Percentiles rank a stretch among this genome's conserved stretches.
These are phyloP conservation scores for Lagenaria siceraria DNA, from an alignment of 306 rosid genomes.

Conservation along the genomic window DNA sequence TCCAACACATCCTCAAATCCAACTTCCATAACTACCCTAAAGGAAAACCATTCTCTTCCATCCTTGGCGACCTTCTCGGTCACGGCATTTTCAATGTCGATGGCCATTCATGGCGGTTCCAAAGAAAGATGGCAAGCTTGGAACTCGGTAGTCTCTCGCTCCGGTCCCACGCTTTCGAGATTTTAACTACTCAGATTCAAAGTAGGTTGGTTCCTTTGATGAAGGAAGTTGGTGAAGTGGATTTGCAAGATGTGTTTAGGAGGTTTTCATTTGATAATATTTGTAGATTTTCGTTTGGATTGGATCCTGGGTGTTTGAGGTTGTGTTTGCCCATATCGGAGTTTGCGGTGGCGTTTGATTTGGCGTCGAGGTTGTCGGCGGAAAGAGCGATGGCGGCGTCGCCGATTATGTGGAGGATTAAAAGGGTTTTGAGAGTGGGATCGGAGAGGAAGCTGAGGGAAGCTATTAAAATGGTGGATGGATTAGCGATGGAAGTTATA, in stretches of 20 bases:
- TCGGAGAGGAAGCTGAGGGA: conserved; percentile 41
- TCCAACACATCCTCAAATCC: conserved; percentile 59
- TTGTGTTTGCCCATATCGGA: conserved; percentile 29
- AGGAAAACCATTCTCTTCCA: conserved; percentile 50
- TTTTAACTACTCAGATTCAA: conserved; percentile 29
- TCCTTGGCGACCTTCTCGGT: conserved; percentile 84
- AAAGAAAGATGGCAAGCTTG: conserved; percentile 66
- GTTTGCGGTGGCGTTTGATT: conserved; percentile 43
- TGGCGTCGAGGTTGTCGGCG: conserved; percentile 53
- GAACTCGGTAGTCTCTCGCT: conserved; percentile 63
- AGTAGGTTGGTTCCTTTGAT: conserved; percentile 29
- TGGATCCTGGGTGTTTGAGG: conserved; percentile 67
- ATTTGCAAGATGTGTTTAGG: conserved; percentile 58
- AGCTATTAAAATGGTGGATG: conserved; percentile 31
- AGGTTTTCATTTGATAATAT: conserved; percentile 73
- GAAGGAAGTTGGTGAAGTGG: conserved; percentile 10
- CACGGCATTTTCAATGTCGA: conserved; percentile 77
- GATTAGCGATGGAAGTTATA: conserved; percentile 30
- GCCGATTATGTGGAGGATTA: conserved; percentile 49
- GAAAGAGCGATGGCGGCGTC: conserved; percentile 49
- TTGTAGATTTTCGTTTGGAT: conserved; percentile 57
- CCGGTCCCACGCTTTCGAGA: conserved; percentile 45
- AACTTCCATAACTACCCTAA: conserved; percentile 71
- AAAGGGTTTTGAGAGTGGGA: conserved; percentile 37
- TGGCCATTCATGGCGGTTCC: conserved; percentile 58